Evolutionary conservation across 179 eudicot genomes (phyloP).

Genomic region (Actinidia polygama): DNA sequence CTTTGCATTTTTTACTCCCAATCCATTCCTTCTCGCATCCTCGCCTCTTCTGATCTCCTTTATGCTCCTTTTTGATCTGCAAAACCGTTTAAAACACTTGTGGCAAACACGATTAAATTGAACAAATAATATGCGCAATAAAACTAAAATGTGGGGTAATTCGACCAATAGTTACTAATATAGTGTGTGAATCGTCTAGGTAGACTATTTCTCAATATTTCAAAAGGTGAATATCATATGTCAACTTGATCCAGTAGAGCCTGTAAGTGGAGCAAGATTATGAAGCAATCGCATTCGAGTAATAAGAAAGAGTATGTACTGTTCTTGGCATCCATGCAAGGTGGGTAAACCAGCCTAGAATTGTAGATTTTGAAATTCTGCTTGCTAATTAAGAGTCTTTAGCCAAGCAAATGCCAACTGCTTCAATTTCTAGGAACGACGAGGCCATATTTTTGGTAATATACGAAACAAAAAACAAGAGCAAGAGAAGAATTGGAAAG

Average conservation of each 20-base stretch:
- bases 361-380: constrained; percentile 20
- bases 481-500: not conserved
- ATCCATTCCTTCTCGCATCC: no score
- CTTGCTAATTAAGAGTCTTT: constrained; percentile 5
- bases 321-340: constrained; percentile 33
- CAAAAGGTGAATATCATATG: constrained; percentile 20
- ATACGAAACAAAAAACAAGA: not conserved
- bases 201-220: constrained; percentile 24
- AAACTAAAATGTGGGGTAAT: no score
- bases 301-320: constrained; percentile 9
- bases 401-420: not conserved
- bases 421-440: not conserved
- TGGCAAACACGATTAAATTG: no score
- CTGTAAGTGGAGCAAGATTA: constrained; percentile 16
- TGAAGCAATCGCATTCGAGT: constrained; percentile 15
- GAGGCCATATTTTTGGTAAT: not conserved
- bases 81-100: no score
- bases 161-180: no score
- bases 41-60: no score
- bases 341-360: constrained; percentile 28
- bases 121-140: no score
- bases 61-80: no score
- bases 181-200: not conserved
- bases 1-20: no score
- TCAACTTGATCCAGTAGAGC: not conserved